Conservation (phyloP, 306 rosid species). For the apple (Malus domestica) region ASM211411v1 NC_041798.1:40729001-40729500, state of each 20-base stretch:
- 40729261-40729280: background rate
- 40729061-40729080: background rate
- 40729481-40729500: background rate
- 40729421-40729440: background rate
- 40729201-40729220: background rate
- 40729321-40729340: background rate
- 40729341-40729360: background rate
- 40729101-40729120: background rate
- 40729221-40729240: slow-evolving; percentile 7
- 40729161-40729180: background rate
- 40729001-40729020: slow-evolving; percentile 81
- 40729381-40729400: background rate
- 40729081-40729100: background rate
- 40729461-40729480: background rate
- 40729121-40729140: background rate
- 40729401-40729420: background rate
- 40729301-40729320: background rate
- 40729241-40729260: background rate
- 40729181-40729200: background rate
- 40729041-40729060: background rate
- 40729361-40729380: background rate
- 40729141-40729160: background rate
- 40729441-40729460: background rate
- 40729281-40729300: background rate
- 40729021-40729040: background rate